Base-by-base conservation (phyloP, 495 filamentous ascomycete species). In the Hypoxylon rickii region DNA sequence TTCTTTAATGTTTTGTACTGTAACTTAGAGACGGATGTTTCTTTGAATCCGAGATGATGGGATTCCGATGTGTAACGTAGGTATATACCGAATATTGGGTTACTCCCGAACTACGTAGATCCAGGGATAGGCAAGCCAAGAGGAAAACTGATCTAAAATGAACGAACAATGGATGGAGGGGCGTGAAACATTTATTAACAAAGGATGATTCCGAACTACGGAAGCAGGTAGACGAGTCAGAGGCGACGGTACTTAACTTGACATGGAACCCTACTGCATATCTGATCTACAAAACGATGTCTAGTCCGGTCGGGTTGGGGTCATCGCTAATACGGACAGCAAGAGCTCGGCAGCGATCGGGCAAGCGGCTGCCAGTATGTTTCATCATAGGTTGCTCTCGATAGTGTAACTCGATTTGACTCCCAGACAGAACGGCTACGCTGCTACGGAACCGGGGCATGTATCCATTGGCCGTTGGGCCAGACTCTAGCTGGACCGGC, bases 361-460 rank as follows among this genome's bases (percentile, higher is more conserved):
- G 43, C 63, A 63, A 60, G 59, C 63, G 63, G 63, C 63, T 60
- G 60, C 57, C 32, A n/a, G 21, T 24, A 5, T 40, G 44, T 54
- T 49, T 48, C 46, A 56, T 47, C 51, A 64, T 49, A 52, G 26
- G 39, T 24, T 31, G 16, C 26, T 15, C 15, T 47, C 3, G 33
- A 48, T 44, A 49, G 17, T 20, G 34, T 41, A 21, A 51, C 46
- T 50, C n/a, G n/a, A n/a, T n/a, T n/a, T n/a, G n/a, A n/a, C n/a
- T n/a, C n/a, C n/a, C n/a, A n/a, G n/a, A n/a, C n/a, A n/a, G n/a
- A n/a, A n/a, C n/a, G n/a, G n/a, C n/a, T n/a, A n/a, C n/a, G n/a
- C n/a, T n/a, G n/a, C 38, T 36, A 63, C 43, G 38, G 59, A 34
- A 57, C 32, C 43, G 42, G 11, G 21, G 41, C 46, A 46, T 29